Base-by-base conservation (phyloP, 2,329 filamentous ascomycete species). In the Anisogramma anomala region DNA sequence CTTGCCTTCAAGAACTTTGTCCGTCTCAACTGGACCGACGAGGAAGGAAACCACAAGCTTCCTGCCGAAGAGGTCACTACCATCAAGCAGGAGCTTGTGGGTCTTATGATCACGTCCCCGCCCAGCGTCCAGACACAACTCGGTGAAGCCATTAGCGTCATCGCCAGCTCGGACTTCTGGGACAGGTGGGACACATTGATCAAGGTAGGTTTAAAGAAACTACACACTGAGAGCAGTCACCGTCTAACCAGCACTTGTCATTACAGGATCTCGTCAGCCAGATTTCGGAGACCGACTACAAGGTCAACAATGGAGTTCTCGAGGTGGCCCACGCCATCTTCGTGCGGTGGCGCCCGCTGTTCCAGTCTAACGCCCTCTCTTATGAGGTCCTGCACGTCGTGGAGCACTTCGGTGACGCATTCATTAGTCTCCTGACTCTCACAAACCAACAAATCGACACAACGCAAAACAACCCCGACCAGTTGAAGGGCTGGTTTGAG, bases 1-100 rank as follows among this genome's bases (percentile, higher is more conserved):
- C 72, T 98, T 46, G 91, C 84, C 67, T 98, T 98, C 75, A 98
- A 98, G 67, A 98, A 98, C 68, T 94, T 94, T 62, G 87, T 98
- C 57, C 83, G 84, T 62, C 78, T 83, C 58, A 91, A 87, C 69
- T 98, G 93, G 77, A 84, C 86, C 53, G 85, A 96, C 61, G 89
- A 94, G 58, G 84, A 95, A 64, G 88, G 91, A 57, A 82, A 83
- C 61, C 91, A 98, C 70, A 91, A 88, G 65, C 75, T 98, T 27
- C 78, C 84, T 10, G 60, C 71, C 47, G 74, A 84, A 51, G 91
- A 96, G 67, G 88, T 98, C 27, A 65, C 69, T 20, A 84, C 84
- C 32, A 94, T 98, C 69, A 98, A 98, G 67, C 78, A 79, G 56
- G 88, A 95, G 67, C 77, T 98, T 48, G 89, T 98, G 54, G 89